Percentiles rank a stretch among this genome's conserved stretches.
Conservation (phyloP, 768 basidiomycete genomes). For the Albatrellus ellisii region DNA sequence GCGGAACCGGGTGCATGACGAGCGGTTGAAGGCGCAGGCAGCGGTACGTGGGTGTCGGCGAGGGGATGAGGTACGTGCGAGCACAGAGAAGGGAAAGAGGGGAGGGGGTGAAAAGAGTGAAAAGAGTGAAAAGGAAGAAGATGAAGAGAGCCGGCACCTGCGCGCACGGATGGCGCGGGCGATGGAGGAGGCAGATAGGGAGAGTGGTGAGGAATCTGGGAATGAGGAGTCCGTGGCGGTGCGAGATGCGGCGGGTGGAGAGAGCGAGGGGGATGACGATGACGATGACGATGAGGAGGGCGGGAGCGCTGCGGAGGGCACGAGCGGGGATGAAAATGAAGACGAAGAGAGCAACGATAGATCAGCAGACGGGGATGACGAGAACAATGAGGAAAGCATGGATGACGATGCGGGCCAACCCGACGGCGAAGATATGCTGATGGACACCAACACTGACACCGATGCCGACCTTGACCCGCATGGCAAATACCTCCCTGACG, state of each 20-base stretch:
- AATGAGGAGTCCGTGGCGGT: not conserved
- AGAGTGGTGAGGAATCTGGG: not conserved
- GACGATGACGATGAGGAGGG: slow-evolving; percentile 3
- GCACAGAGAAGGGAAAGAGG: slow-evolving; percentile 2
- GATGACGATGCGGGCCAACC: not conserved
- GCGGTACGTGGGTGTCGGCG: too few species aligned
- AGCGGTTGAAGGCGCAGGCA: slow-evolving; percentile 12
- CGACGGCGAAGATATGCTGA: not conserved
- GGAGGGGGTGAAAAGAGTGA: slow-evolving; percentile 3
- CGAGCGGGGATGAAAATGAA: slow-evolving; percentile 1
- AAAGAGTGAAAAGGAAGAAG: slow-evolving; percentile 1
- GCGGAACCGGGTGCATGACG: slow-evolving; percentile 9
- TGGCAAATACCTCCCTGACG: slow-evolving; percentile 13
- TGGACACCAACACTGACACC: not conserved
- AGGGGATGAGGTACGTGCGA: not conserved
- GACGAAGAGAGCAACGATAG: not conserved
- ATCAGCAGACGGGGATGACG: not conserved
- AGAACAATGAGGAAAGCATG: not conserved
- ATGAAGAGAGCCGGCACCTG: slow-evolving; percentile 2
- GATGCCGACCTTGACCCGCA: not conserved
- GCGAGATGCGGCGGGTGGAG: too few species aligned
- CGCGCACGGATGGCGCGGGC: slow-evolving; percentile 11
- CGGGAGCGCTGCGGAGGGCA: too few species aligned
- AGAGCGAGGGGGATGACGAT: not conserved
- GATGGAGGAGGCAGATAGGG: slow-evolving; percentile 12